These are phyloP conservation scores for Pueraria montana DNA, from an alignment of 306 rosid genomes.

Conservation along the genomic window DNA sequence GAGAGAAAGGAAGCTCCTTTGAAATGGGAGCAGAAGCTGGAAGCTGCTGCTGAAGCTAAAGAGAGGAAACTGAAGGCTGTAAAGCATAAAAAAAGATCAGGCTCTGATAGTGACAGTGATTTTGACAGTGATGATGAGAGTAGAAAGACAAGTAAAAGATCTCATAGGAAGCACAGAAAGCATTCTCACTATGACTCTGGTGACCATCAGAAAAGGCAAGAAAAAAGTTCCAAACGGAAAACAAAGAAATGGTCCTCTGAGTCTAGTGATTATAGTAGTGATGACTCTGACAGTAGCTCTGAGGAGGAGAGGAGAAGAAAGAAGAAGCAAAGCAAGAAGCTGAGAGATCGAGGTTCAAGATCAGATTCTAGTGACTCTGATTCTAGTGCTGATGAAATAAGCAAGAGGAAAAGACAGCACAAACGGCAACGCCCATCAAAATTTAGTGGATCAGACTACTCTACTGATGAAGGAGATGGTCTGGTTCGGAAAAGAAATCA, in stretches of 20 bases:
- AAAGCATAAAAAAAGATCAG: slow-evolving; percentile 72
- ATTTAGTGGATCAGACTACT: slow-evolving; percentile 52
- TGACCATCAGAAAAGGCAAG: slow-evolving; percentile 73
- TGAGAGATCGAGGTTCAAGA: slow-evolving; percentile 54
- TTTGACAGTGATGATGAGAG: slow-evolving; percentile 59
- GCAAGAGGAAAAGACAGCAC: slow-evolving; percentile 58
- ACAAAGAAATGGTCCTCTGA: slow-evolving; percentile 59
- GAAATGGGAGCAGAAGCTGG: slow-evolving; percentile 96
- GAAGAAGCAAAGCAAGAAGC: slow-evolving; percentile 66
- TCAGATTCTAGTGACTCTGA: slow-evolving; percentile 65
- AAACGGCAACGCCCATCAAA: slow-evolving; percentile 46
- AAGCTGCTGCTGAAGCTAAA: slow-evolving; percentile 84
- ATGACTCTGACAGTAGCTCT: slow-evolving; percentile 60
- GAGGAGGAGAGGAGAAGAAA: slow-evolving; percentile 73
- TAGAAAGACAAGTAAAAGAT: slow-evolving; percentile 64
- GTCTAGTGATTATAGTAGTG: slow-evolving; percentile 62
- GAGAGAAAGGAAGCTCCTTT: slow-evolving; percentile 96
- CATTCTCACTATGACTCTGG: slow-evolving; percentile 65
- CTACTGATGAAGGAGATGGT: slow-evolving; percentile 53
- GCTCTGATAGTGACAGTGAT: slow-evolving; percentile 62
- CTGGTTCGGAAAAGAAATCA: slow-evolving; percentile 53
- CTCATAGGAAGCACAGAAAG: slow-evolving; percentile 76
- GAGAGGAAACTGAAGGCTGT: slow-evolving; percentile 71
- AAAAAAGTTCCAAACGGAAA: slow-evolving; percentile 64
- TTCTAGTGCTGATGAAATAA: slow-evolving; percentile 58